Evolutionary conservation across 805 yeast species (phyloP).

Genomic region (Metschnikowia vanudenii): DNA sequence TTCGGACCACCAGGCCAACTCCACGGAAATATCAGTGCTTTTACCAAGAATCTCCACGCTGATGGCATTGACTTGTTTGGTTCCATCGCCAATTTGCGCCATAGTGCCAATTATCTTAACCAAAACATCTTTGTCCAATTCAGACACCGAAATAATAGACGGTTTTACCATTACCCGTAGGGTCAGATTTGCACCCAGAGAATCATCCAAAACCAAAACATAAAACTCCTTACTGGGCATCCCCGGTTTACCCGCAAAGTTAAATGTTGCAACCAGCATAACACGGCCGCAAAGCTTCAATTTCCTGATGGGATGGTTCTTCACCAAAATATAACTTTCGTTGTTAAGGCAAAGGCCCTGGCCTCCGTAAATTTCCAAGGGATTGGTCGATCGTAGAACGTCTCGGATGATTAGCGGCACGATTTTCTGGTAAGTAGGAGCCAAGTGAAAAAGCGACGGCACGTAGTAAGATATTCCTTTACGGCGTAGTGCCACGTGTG

Average conservation of each 20-base stretch:
- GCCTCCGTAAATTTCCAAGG: conserved; percentile 19
- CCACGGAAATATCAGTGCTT: conserved; percentile 22
- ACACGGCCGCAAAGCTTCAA: conserved; percentile 30
- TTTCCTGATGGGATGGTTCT: conserved; percentile 35
- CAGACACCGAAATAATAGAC: conserved; percentile 16
- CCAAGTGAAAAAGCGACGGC: conserved; percentile 34
- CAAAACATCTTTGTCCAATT: conserved; percentile 23
- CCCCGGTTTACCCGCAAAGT: conserved; percentile 2
- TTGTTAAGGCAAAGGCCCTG: conserved; percentile 16
- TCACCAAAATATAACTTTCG: conserved; percentile 21
- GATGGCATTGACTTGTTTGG: conserved; percentile 10
- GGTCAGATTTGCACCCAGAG: conserved; percentile 29
- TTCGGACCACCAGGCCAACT: conserved; percentile 30
- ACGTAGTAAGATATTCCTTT: conserved; percentile 27
- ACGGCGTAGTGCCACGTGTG: conserved; percentile 32
- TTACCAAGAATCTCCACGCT: conserved; percentile 18
- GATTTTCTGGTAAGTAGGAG: conserved; percentile 24
- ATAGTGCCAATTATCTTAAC: conserved; percentile 27
- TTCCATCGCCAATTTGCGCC: conserved; percentile 10
- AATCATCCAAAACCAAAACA: conserved; percentile 34
- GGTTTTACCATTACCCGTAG: conserved; percentile 24
- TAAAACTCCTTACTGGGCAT: conserved; percentile 9
- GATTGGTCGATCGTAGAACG: conserved; percentile 18
- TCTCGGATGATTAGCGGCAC: conserved; percentile 34
- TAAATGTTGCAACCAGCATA: conserved; percentile 11